Base-by-base conservation (phyloP, 148 eudicot species). In the Pharnaceum exiguum region DNA sequence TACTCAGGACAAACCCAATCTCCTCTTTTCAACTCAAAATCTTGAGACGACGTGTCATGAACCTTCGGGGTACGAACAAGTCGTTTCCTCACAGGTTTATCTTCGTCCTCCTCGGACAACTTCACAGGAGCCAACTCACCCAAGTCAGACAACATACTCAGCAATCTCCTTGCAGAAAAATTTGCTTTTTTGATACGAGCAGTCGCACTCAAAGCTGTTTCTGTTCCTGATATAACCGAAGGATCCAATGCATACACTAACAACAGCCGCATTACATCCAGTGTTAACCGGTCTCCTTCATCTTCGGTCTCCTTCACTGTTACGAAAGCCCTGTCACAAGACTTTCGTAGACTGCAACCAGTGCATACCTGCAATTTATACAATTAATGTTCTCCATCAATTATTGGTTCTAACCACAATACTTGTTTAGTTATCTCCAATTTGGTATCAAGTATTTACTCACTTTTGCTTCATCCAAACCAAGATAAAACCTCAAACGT, bases 251-350 rank as follows among this genome's bases (percentile, higher is more conserved):
- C 96, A 75, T 79, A 85, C 33, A 65, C 49, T 49, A 88, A 52
- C 65, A 93, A 77, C 44, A 93, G 71, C 15, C 98, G 90, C 76
- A 93, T 77, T n/a, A 93, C 57, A 73, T 93, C 98, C 55, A 88
- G 86, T 22, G 94, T 93, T 5, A 84, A 77, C 35, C 87, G 88
- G 57, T 49, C 79, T 54, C 73, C 71, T 71, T 85, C 94, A 59
- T 71, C 71, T 71, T 85, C 94, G 57, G 82, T 57, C 22, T 81
- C 90, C 18, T 76, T 75, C 19, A 79, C 73, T 57, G 65, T 57
- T 42, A 85, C 73, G 53, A 79, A 81, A 51, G 98, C 90, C 67
- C 90, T 80, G 65, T 93, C 96, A 71, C 98, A 93, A 28, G 98
- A 83, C 55, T 62, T 83, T 64, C 82, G 87, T 36, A 88, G 86